Evolutionary conservation across 1,284 basidiomycete species (phyloP).

Genomic region (Inonotus hispidus): DNA sequence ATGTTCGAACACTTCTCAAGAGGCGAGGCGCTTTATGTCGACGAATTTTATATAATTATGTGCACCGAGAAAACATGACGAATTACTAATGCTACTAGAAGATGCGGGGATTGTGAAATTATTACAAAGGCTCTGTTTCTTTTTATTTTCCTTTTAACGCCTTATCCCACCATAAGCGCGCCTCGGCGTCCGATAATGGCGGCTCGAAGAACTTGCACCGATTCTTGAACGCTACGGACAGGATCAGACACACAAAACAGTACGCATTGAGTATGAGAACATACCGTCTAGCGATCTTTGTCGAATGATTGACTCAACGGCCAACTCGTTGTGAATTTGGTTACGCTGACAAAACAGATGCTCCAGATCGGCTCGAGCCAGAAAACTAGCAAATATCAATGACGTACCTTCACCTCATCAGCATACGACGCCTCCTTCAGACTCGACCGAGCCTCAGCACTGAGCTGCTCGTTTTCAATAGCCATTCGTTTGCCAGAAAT

Average conservation of each 20-base stretch:
- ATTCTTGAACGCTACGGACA: constrained; percentile 63
- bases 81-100: not conserved
- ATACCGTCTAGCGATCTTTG: constrained; percentile 74
- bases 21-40: too few species aligned
- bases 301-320: constrained; percentile 75
- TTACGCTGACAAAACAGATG: constrained; percentile 46
- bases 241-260: not conserved
- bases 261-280: constrained; percentile 11
- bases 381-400: constrained; percentile 1
- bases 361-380: not conserved
- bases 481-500: constrained; percentile 51
- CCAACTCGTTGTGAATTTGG: constrained; percentile 75
- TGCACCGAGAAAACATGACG: not conserved
- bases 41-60: too few species aligned
- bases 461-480: constrained; percentile 38
- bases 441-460: constrained; percentile 42
- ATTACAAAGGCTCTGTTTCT: not conserved
- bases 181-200: constrained; percentile 54
- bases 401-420: constrained; percentile 69
- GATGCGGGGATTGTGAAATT: too few species aligned
- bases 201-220: constrained; percentile 82
- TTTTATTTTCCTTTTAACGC: constrained; percentile 8
- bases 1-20: too few species aligned
- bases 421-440: constrained; percentile 55
- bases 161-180: constrained; percentile 58